phyloP scores from a whole-genome alignment of 441 rosid species.

The Melastoma candidum region DNA sequence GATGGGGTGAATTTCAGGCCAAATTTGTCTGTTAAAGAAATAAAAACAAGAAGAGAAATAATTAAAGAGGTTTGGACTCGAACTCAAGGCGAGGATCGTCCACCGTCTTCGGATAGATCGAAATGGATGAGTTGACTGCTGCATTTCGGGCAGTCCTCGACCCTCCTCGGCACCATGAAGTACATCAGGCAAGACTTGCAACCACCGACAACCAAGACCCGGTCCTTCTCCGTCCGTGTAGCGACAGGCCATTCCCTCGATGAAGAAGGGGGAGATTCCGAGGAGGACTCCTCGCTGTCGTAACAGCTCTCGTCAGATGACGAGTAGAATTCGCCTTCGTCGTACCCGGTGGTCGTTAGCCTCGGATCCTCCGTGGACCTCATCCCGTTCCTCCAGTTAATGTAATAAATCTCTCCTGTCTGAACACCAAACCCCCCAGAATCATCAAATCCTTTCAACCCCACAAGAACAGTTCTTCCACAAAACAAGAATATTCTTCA shows the following conservation, averaged over 20 bases:
- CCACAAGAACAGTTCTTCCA: not conserved
- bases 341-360: conserved; percentile 28
- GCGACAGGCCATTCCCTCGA: conserved; percentile 8
- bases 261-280: conserved; percentile 36
- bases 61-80: not conserved
- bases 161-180: conserved; percentile 79
- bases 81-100: conserved; percentile 29
- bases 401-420: conserved; percentile 84
- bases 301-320: conserved; percentile 28
- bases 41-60: not conserved
- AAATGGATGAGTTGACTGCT: conserved; percentile 77
- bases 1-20: not conserved
- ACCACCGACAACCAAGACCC: conserved; percentile 78
- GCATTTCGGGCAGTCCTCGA: conserved; percentile 79
- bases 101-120: conserved; percentile 35
- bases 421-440: conserved; percentile 15
- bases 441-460: not conserved
- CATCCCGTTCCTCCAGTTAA: conserved; percentile 69
- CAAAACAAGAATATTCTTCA: not conserved
- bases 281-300: conserved; percentile 64
- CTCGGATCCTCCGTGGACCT: conserved; percentile 65
- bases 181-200: conserved; percentile 94
- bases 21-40: not conserved
- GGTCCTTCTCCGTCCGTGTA: conserved; percentile 30
- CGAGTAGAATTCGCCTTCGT: conserved; percentile 1